Percentiles rank a stretch among this genome's conserved stretches.
These are phyloP conservation scores for Brachypodium distachyon DNA, from an alignment of 202 grass and related monocot species.

Conservation along the genomic window DNA sequence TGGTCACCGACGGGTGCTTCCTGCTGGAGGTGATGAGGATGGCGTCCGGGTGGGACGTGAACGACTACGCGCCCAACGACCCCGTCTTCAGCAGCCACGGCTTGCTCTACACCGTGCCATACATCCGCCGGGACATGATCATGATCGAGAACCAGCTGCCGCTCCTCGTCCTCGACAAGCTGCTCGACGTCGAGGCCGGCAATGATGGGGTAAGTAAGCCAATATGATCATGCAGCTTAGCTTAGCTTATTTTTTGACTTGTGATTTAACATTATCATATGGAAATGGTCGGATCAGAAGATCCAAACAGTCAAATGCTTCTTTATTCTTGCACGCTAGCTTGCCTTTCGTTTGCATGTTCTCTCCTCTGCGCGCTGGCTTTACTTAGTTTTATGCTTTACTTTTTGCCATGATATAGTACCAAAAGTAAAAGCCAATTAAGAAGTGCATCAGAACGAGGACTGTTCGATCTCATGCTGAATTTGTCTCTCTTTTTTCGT, in stretches of 20 bases:
- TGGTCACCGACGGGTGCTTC: slow-evolving; percentile 49
- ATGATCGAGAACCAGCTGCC: slow-evolving; percentile 69
- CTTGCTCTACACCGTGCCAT: slow-evolving; percentile 44
- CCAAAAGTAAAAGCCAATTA: not conserved
- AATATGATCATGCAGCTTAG: not conserved
- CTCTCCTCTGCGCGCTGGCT: not conserved
- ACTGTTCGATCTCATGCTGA: not conserved
- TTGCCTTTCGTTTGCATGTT: not conserved
- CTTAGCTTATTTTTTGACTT: not conserved
- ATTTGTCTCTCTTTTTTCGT: not conserved
- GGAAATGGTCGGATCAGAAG: not conserved
- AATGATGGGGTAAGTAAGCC: not conserved
- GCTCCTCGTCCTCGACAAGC: slow-evolving; percentile 30
- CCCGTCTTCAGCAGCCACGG: slow-evolving; percentile 51
- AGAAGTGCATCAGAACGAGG: not conserved
- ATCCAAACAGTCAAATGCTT: slow-evolving; percentile 20
- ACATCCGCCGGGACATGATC: slow-evolving; percentile 51
- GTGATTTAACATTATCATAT: not conserved
- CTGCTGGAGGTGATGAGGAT: slow-evolving; percentile 47
- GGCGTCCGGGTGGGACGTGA: slow-evolving; percentile 11
- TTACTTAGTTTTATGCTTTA: slow-evolving; percentile 4
- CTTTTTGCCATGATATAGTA: not conserved
- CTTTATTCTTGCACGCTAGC: not conserved
- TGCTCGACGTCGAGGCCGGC: slow-evolving; percentile 34
- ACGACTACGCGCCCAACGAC: slow-evolving; percentile 38